Conservation (phyloP, 2,329 filamentous ascomycete genomes). For the Stagonosporopsis rhizophila region DNA sequence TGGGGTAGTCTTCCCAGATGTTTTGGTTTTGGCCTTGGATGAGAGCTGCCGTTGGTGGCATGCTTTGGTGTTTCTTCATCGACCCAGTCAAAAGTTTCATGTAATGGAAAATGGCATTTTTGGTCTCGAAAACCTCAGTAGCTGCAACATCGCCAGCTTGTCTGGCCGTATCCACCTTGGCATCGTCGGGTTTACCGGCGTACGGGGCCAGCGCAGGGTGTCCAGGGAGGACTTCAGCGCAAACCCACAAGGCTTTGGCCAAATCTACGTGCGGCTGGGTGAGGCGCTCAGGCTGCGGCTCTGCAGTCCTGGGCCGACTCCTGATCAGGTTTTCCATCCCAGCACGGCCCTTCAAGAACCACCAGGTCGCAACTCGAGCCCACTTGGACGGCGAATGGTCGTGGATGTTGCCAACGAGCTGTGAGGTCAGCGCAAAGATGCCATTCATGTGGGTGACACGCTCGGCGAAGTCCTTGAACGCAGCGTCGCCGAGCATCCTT, state of each 20-base stretch:
- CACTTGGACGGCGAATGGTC: slow-evolving; percentile 71
- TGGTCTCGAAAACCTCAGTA: slow-evolving; percentile 56
- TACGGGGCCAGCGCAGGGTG: slow-evolving; percentile 43
- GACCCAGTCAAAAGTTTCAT: slow-evolving; percentile 78
- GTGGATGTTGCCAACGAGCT: slow-evolving; percentile 71
- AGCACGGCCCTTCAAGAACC: slow-evolving; percentile 83
- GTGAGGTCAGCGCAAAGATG: slow-evolving; percentile 79
- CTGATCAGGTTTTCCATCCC: slow-evolving; percentile 76
- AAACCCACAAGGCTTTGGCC: slow-evolving; percentile 86
- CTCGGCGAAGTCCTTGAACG: slow-evolving; percentile 71
- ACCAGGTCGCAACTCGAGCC: slow-evolving; percentile 80
- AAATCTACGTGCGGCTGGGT: slow-evolving; percentile 86
- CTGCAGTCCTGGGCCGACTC: slow-evolving; percentile 63
- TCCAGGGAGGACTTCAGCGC: slow-evolving; percentile 51
- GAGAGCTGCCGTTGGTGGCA: slow-evolving; percentile 70
- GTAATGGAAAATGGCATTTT: slow-evolving; percentile 66
- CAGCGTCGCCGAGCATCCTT: slow-evolving; percentile 48
- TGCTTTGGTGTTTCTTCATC: slow-evolving; percentile 82
- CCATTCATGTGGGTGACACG: slow-evolving; percentile 77
- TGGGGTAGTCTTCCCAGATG: slow-evolving; percentile 82
- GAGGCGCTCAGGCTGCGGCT: slow-evolving; percentile 57
- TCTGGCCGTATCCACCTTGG: slow-evolving; percentile 49
- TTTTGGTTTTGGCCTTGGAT: slow-evolving; percentile 80
- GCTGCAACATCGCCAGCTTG: slow-evolving; percentile 54
- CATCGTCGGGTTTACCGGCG: slow-evolving; percentile 31